Evolutionary conservation across 2,329 filamentous ascomycete species (phyloP).

Genomic region (Drechslerella coelobrocha): DNA sequence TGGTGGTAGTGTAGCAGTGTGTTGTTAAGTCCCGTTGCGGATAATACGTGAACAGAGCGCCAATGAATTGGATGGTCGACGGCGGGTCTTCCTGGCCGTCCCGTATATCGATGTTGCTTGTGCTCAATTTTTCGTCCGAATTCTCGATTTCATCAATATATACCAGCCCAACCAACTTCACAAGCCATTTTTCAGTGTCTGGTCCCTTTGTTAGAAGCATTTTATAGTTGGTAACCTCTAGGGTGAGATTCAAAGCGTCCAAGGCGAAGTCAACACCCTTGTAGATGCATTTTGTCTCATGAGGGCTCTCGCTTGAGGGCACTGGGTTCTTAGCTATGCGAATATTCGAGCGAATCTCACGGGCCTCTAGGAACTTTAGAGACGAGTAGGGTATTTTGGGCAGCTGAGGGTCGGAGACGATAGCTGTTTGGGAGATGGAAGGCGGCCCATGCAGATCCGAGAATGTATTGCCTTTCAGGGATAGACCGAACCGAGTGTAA

Average conservation of each 20-base stretch:
- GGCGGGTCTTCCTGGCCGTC: conserved; percentile 22
- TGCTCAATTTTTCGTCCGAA: conserved; percentile 2
- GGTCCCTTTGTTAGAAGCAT: conserved; percentile 37
- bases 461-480: conserved; percentile 24
- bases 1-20: conserved; percentile 21
- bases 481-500: conserved; percentile 32
- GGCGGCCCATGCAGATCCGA: conserved; percentile 40
- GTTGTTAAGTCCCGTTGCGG: conserved; percentile 38
- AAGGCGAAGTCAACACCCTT: conserved; percentile 42
- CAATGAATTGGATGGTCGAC: conserved; percentile 37
- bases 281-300: conserved; percentile 38
- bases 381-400: conserved; percentile 29
- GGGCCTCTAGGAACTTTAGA: conserved; percentile 38
- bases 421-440: conserved; percentile 46
- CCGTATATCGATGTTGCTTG: conserved; percentile 19
- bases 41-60: conserved; percentile 36
- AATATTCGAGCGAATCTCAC: conserved; percentile 45
- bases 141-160: conserved; percentile 35
- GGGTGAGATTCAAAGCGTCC: conserved; percentile 37
- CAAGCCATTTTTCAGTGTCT: conserved; percentile 32
- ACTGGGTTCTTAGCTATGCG: conserved; percentile 35
- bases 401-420: conserved; percentile 39
- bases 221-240: conserved; percentile 48
- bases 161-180: conserved; percentile 37
- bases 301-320: neutral